Base-by-base conservation (phyloP, 345 rosid species). In the Rhodamnia argentea region DNA sequence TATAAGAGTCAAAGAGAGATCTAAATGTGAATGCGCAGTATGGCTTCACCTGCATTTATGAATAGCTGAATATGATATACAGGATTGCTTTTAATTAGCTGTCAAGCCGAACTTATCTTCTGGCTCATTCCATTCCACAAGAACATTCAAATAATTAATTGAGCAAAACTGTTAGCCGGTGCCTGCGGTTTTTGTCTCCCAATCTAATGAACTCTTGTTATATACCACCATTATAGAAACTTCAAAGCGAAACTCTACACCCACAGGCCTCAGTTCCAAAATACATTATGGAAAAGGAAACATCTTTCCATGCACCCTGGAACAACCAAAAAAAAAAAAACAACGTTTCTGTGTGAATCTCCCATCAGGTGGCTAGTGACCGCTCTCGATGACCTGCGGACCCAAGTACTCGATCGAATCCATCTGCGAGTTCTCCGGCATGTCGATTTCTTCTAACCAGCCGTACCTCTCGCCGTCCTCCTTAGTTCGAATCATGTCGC, bases 391-490 rank as follows among this genome's bases (percentile, higher is more conserved):
- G 74, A 94, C 86, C 74, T 84, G 93, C 22, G 98, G 98, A 29
- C 98, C 93, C 37, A 84, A 70, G 85, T 95, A 95, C 86, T 92
- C 92, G 62, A 94, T 91, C 32, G 84, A 84, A 86, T 90, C 91
- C 96, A 95, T 95, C 11, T 87, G 52, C 55, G 92, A 90, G 83
- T 88, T 85, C 88, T 90, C 92, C 4, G 96, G 95, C 87, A 87
- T 26, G n/a, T 89, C 95, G 11, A 89, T 92, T 91, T 95, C 96
- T 89, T 94, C 92, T 87, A 95, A 74, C 93, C 95, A 94, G 40
- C 89, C 89, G 50, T 85, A 88, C 4, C 51, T 1, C 1, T 58
- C 85, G 0, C 90, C 89, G 6, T 89, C 94, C 55, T 90, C 90
- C 58, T 32, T 51, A 52, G 23, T 74, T 58, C 59, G 42, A 55